A percentile compares a stretch with the other conserved stretches of the same genome.
Conservation (phyloP, 2,329 filamentous ascomycete species). For the Ophiosphaerella herpotricha region DNA sequence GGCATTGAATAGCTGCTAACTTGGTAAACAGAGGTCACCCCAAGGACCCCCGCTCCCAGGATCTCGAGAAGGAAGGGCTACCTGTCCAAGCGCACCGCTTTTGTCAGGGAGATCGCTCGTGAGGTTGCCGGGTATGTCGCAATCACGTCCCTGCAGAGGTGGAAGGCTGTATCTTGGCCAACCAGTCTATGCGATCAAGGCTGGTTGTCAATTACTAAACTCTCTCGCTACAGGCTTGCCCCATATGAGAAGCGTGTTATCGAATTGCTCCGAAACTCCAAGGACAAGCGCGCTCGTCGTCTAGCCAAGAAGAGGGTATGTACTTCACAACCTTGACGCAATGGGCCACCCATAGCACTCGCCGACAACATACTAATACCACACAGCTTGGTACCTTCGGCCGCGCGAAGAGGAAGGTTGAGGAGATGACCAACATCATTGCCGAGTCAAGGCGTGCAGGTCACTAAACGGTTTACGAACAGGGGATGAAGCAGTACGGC, state of each 20-base stretch:
- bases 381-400: conserved; percentile 92
- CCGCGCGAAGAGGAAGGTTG: conserved; percentile 99
- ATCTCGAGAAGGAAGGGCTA: conserved; percentile 83
- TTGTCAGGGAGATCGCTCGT: conserved; percentile 97
- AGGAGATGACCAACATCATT: conserved; percentile 98
- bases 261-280: conserved; percentile 97
- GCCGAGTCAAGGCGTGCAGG: conserved; percentile 85
- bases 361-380: conserved; percentile 30
- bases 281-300: conserved; percentile 99
- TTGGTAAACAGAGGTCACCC: conserved; percentile 54
- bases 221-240: conserved; percentile 23
- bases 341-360: background rate
- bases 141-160: background rate
- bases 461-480: conserved; percentile 58
- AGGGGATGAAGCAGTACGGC: conserved; percentile 31
- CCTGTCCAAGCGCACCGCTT: conserved; percentile 94
- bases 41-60: conserved; percentile 54
- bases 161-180: too few relatives aligned
- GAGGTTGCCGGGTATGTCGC: conserved; percentile 88
- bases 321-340: conserved; percentile 30
- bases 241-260: conserved; percentile 93
- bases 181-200: too few relatives aligned
- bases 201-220: conserved; percentile 10
- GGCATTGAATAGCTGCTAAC: conserved; percentile 28
- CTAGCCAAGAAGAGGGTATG: conserved; percentile 98